phyloP scores from a whole-genome alignment of 371 early-diverging fungal species.

The Actinomucor elegans region DNA sequence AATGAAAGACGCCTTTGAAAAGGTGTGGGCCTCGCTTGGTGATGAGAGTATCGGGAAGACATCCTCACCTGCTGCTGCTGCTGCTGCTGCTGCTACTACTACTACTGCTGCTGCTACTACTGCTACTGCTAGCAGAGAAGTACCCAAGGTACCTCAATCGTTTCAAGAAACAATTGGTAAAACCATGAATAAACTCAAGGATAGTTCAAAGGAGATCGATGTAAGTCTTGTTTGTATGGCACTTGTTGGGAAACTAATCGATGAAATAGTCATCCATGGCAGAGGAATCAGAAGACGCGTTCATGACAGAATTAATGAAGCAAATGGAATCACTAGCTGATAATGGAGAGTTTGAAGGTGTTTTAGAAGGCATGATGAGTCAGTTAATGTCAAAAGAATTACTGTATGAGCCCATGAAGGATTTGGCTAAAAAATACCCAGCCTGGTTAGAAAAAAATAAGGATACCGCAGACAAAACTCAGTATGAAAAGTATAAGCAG shows the following conservation, averaged over 20 bases:
- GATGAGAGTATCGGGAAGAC: conserved; percentile 24
- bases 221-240: conserved; percentile 40
- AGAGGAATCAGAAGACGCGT: conserved; percentile 65
- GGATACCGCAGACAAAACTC: conserved; percentile 60
- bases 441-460: conserved; percentile 80
- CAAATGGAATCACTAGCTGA: conserved; percentile 86
- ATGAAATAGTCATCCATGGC: conserved; percentile 57
- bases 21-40: conserved; percentile 58
- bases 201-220: conserved; percentile 79
- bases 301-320: conserved; percentile 87
- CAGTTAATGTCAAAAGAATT: conserved; percentile 90
- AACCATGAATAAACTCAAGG: conserved; percentile 84
- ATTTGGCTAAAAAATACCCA: conserved; percentile 81
- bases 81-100: conserved; percentile 7
- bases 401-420: conserved; percentile 92
- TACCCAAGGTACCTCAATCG: conserved; percentile 25
- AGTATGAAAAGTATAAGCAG: conserved; percentile 70
- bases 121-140: conserved; percentile 4
- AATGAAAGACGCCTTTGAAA: conserved; percentile 64
- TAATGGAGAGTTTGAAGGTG: conserved; percentile 77
- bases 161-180: conserved; percentile 83
- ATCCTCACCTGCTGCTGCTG: conserved; percentile 15
- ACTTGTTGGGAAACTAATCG: neutral
- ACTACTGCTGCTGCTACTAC: conserved; percentile 10
- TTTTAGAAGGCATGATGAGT: conserved; percentile 88